phyloP scores from a whole-genome alignment of 2,329 filamentous ascomycete genomes.

The Neofusicoccum cordaticola region DNA sequence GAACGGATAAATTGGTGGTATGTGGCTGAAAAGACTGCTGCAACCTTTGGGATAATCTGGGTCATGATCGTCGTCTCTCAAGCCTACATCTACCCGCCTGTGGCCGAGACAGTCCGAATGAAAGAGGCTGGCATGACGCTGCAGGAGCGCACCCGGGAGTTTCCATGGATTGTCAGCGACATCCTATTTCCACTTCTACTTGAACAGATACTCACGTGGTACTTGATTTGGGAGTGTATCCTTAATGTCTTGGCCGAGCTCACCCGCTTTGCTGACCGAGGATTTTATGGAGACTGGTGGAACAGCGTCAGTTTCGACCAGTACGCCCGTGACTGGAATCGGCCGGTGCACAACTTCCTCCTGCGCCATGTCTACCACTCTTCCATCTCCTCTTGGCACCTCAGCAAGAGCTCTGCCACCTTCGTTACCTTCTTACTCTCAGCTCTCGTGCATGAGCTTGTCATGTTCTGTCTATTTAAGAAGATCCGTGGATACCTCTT shows the following conservation, averaged over 20 bases:
- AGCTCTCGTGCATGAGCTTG: constrained; percentile 69
- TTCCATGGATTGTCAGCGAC: constrained; percentile 73
- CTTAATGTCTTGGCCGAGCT: constrained; percentile 75
- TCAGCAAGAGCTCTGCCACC: constrained; percentile 68
- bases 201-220: constrained; percentile 75
- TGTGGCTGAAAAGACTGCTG: constrained; percentile 67
- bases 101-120: constrained; percentile 64
- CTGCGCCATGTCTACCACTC: constrained; percentile 77
- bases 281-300: constrained; percentile 60
- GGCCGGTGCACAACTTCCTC: constrained; percentile 76
- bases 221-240: constrained; percentile 69
- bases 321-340: constrained; percentile 78
- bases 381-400: constrained; percentile 69
- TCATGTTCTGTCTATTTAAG: constrained; percentile 79
- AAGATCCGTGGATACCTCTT: constrained; percentile 73
- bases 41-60: constrained; percentile 69
- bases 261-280: constrained; percentile 72
- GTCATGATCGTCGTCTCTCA: constrained; percentile 79
- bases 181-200: constrained; percentile 76
- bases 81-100: constrained; percentile 73
- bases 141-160: constrained; percentile 60
- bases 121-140: constrained; percentile 65
- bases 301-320: constrained; percentile 65
- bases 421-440: constrained; percentile 73
- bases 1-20: constrained; percentile 71